Percentiles rank a stretch among this genome's conserved stretches.
Evolutionary conservation across 768 basidiomycete species (phyloP).

Genomic region (Termitomyces sp.): DNA sequence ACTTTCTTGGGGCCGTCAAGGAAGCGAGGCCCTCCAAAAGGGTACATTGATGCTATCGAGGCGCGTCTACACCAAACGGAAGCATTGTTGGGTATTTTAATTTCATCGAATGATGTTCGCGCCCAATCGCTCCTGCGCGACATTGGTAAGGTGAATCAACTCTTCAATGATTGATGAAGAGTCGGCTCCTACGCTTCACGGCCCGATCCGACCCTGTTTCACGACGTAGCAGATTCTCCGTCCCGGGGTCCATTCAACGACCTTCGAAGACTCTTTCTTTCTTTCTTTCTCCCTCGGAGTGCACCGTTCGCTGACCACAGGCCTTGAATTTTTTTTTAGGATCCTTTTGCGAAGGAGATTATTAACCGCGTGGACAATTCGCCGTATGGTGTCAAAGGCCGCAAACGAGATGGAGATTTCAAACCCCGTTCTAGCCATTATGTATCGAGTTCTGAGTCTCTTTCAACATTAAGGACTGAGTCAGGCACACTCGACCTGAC

Average conservation of each 20-base stretch:
- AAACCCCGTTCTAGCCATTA: constrained; percentile 17
- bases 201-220: constrained; percentile 9
- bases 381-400: constrained; percentile 71
- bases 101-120: constrained; percentile 43
- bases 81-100: constrained; percentile 78
- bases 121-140: constrained; percentile 42
- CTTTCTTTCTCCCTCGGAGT: not conserved
- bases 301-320: constrained; percentile 1
- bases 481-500: constrained; percentile 35
- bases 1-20: constrained; percentile 77
- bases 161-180: not conserved
- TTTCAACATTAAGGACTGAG: constrained; percentile 19
- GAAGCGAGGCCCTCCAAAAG: constrained; percentile 86
- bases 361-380: constrained; percentile 77
- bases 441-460: constrained; percentile 19
- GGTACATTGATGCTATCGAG: constrained; percentile 94
- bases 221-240: not conserved
- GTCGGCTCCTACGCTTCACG: not conserved
- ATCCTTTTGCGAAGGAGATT: constrained; percentile 76
- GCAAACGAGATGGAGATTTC: constrained; percentile 37
- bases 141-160: constrained; percentile 41
- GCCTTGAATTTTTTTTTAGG: constrained; percentile 35
- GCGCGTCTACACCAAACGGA: constrained; percentile 88
- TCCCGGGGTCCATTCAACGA: not conserved
- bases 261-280: not conserved